Base-by-base conservation (phyloP, 1,284 basidiomycete species). In the Schizopora paradoxa region DNA sequence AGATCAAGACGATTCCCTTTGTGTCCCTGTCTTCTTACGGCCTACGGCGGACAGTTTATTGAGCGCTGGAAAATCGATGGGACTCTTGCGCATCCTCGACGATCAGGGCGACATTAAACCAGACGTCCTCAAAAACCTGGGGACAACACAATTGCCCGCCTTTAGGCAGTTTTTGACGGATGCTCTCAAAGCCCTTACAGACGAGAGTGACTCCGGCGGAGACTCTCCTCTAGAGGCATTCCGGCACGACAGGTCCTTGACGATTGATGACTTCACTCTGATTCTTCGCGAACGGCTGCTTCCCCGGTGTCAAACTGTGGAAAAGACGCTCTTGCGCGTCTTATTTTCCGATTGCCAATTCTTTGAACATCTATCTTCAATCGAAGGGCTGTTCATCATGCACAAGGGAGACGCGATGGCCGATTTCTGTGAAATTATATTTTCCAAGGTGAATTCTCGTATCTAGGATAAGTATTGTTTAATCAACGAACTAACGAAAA, bases 311-410 rank as follows among this genome's bases (percentile, higher is more conserved):
- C 64, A 72, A 26, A 61, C 67, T 2, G 73, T 75, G 0, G 79
- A 80, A n/a, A 63, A 67, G 23, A 66, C 70, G 14, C 66, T 92
- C 14, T 73, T 76, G 3, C 67, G 66, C 11, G 73, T 84, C 10
- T 61, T 91, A 4, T 68, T 77, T 4, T 77, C 83, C 2, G 84
- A 90, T 29, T 91, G 88, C 56, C 74, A 74, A 4, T 57, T 92
- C 37, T 76, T 77, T 66, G 64, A 64, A 19, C 89, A 92, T 64
- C 65, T 92, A n/a, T 58, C 65, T 8, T 75, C 82, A 0, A 75
- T 91, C 16, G 84, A 92, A 55, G 79, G 81, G 47, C 50, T 91
- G 3, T 87, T 77, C 56, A 66, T 89, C 49, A 87, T 88, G 81
- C 68, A 77, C 29, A 70, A 72, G 50, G 86, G 83, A 4, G 85